phyloP scores from a whole-genome alignment of 257 asterid species.

The Capsicum chinense region DNA sequence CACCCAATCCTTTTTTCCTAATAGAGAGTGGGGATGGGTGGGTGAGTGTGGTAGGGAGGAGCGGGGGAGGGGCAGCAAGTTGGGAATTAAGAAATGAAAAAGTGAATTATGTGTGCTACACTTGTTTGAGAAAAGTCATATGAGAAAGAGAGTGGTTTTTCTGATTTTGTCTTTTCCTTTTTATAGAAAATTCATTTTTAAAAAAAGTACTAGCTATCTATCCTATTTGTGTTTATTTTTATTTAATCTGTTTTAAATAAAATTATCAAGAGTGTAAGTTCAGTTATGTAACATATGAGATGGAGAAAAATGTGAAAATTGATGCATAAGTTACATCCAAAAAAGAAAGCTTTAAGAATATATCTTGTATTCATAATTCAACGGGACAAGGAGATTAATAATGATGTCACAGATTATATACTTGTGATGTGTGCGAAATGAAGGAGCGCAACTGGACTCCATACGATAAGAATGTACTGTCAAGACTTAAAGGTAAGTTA shows the following conservation, averaged over 20 bases:
- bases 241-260: no score
- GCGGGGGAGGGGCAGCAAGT: slow-evolving; percentile 32
- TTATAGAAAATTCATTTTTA: not conserved
- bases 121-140: slow-evolving; percentile 37
- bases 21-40: not conserved
- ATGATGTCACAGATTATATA: not conserved
- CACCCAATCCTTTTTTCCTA: no score
- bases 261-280: not conserved
- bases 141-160: slow-evolving; percentile 10
- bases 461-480: not conserved
- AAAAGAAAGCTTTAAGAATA: not conserved
- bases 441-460: no score
- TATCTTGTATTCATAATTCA: not conserved
- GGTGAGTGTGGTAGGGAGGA: not conserved
- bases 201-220: not conserved
- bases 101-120: not conserved
- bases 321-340: not conserved
- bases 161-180: not conserved
- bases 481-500: not conserved
- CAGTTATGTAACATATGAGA: not conserved
- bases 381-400: not conserved
- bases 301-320: no score
- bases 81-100: slow-evolving; percentile 34
- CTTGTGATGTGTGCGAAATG: no score
- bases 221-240: not conserved